Evolutionary conservation across 352 stramenopile species (phyloP).

Genomic region (Phytophthora brassicae): DNA sequence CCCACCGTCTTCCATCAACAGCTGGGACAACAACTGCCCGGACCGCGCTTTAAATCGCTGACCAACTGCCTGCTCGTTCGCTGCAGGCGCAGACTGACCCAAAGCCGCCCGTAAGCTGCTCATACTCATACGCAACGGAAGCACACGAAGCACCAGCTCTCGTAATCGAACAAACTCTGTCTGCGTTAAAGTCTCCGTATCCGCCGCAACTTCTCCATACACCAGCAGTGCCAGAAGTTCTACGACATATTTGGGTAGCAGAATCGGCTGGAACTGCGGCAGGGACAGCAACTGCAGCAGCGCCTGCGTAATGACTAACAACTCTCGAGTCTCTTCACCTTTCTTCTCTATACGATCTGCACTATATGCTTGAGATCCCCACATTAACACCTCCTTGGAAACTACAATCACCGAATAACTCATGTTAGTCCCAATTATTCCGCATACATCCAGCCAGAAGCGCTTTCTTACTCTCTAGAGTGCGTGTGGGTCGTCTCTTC

Average conservation of each 20-base stretch:
- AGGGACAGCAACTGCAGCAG: constrained; percentile 66
- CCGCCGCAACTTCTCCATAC: constrained; percentile 40
- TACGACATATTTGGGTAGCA: constrained; percentile 79
- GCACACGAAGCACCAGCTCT: constrained; percentile 43
- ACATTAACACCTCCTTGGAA: constrained; percentile 54
- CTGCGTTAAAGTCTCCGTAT: constrained; percentile 20
- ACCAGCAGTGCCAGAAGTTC: constrained; percentile 75
- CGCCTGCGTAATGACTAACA: constrained; percentile 45
- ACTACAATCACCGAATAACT: constrained; percentile 38
- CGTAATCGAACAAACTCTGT: constrained; percentile 41
- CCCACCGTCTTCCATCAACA: constrained; percentile 71
- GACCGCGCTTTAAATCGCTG: constrained; percentile 67
- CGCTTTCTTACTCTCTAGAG: constrained; percentile 65
- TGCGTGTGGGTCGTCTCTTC: constrained; percentile 73
- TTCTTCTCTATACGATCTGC: constrained; percentile 4
- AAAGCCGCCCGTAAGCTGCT: constrained; percentile 69
- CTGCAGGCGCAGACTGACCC: constrained; percentile 38
- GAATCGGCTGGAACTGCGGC: constrained; percentile 74
- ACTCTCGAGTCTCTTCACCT: constrained; percentile 22
- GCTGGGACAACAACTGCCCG: constrained; percentile 52
- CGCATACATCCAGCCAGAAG: constrained; percentile 1
- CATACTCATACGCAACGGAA: constrained; percentile 77
- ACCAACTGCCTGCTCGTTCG: constrained; percentile 16
- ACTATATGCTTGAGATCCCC: constrained; percentile 33
- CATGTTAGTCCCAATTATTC: background rate